Evolutionary conservation across 1,139 yeast species (phyloP).

Genomic region (Hyphopichia buzzinii): DNA sequence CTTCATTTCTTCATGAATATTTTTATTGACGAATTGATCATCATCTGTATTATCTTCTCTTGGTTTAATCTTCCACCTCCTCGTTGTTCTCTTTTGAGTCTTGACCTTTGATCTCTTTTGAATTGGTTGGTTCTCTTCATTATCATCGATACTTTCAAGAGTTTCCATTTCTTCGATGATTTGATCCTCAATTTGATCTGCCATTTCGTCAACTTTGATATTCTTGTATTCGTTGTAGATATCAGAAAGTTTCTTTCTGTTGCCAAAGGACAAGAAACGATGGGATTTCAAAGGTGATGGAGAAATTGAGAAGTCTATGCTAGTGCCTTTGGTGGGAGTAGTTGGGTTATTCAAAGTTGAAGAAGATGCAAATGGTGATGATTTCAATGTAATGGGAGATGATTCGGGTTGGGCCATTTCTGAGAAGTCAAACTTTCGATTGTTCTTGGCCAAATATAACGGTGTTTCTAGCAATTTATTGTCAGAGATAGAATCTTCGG

Average conservation of each 20-base stretch:
- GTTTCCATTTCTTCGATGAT: slow-evolving; percentile 11
- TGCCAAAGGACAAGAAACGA: slow-evolving; percentile 29
- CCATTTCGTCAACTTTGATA: slow-evolving; percentile 14
- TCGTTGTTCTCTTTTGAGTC: slow-evolving; percentile 63
- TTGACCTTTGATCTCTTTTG: slow-evolving; percentile 31
- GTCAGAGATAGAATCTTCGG: background rate
- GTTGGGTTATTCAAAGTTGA: slow-evolving; percentile 4
- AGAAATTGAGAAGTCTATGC: slow-evolving; percentile 33
- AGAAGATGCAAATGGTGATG: slow-evolving; percentile 5
- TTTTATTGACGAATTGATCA: slow-evolving; percentile 22
- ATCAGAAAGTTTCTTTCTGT: slow-evolving; percentile 28
- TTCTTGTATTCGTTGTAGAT: slow-evolving; percentile 36
- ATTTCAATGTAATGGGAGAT: background rate
- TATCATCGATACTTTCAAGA: slow-evolving; percentile 11
- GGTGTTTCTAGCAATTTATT: slow-evolving; percentile 27
- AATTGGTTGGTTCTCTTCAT: slow-evolving; percentile 7
- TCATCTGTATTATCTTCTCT: slow-evolving; percentile 18
- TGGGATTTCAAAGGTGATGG: slow-evolving; percentile 47
- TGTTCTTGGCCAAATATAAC: slow-evolving; percentile 26
- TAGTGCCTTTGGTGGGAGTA: slow-evolving; percentile 10
- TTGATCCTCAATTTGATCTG: slow-evolving; percentile 15
- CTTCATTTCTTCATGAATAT: slow-evolving; percentile 42
- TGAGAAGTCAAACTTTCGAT: slow-evolving; percentile 20
- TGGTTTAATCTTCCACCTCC: slow-evolving; percentile 58
- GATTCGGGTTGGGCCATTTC: background rate